phyloP scores from a whole-genome alignment of 352 stramenopile species.

The Pythium coloratum region DNA sequence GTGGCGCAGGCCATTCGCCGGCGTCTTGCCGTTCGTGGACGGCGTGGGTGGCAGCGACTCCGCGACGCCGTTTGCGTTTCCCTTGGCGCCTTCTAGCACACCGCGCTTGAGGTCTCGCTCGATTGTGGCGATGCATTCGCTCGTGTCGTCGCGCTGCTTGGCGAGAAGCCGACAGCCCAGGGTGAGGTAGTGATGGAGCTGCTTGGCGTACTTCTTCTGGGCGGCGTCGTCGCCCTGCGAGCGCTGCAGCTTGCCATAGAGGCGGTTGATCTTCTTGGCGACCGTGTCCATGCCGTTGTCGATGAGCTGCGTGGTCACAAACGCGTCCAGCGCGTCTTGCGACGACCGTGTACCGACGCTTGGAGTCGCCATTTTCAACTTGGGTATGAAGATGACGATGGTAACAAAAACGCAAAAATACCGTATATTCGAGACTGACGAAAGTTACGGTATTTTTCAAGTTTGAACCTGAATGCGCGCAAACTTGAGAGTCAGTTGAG shows the following conservation, averaged over 20 bases:
- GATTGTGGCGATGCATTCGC: conserved; percentile 49
- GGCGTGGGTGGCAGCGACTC: conserved; percentile 22
- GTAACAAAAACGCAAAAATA: neutral
- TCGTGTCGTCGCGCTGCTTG: conserved; percentile 52
- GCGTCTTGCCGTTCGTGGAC: conserved; percentile 20
- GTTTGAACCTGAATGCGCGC: conserved; percentile 9
- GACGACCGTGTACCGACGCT: conserved; percentile 10
- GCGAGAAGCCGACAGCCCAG: conserved; percentile 56
- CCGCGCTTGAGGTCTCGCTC: conserved; percentile 52
- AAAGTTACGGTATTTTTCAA: conserved; percentile 24
- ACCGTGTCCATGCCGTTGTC: conserved; percentile 80
- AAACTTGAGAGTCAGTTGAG: conserved; percentile 3
- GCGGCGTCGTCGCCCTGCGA: conserved; percentile 29
- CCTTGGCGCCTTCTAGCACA: conserved; percentile 25
- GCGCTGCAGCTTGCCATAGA: conserved; percentile 54
- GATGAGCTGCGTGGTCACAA: conserved; percentile 75
- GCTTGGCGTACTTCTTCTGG: conserved; percentile 47
- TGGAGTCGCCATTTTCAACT: conserved; percentile 13
- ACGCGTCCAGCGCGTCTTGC: conserved; percentile 60
- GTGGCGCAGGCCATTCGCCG: conserved; percentile 24
- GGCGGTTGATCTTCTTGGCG: conserved; percentile 61
- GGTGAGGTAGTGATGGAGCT: conserved; percentile 67
- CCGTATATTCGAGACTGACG: neutral
- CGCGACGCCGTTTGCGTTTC: conserved; percentile 24
- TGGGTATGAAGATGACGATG: neutral